phyloP scores from a whole-genome alignment of 352 stramenopile species.

The Phytophthora brassicae region DNA sequence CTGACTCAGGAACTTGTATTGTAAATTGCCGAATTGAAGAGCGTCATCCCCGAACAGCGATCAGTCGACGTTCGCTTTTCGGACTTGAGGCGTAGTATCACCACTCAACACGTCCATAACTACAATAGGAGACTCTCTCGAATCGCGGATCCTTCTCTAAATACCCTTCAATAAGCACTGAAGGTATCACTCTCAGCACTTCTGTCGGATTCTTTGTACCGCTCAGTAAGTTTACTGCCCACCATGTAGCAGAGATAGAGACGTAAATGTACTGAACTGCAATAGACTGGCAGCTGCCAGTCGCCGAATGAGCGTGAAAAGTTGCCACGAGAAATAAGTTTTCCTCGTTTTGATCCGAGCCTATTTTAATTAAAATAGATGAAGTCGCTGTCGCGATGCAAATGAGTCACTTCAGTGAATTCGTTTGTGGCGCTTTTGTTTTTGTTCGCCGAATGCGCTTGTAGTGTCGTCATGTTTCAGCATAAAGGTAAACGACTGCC shows the following conservation, averaged over 20 bases:
- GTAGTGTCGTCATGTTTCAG: neutral
- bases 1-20: slow-evolving; percentile 34
- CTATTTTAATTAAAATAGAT: no score
- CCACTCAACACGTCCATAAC: slow-evolving; percentile 22
- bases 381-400: slow-evolving; percentile 16
- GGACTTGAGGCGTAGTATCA: slow-evolving; percentile 34
- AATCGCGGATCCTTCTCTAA: slow-evolving; percentile 30
- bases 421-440: neutral
- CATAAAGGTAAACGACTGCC: no score
- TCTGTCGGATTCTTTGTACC: slow-evolving; percentile 20
- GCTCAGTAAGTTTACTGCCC: slow-evolving; percentile 21
- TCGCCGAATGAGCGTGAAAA: slow-evolving; percentile 27
- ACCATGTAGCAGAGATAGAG: slow-evolving; percentile 27
- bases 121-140: slow-evolving; percentile 35
- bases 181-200: slow-evolving; percentile 8
- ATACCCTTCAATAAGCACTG: slow-evolving; percentile 30
- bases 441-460: neutral
- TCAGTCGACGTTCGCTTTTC: slow-evolving; percentile 16
- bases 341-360: slow-evolving; percentile 4
- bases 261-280: slow-evolving; percentile 36
- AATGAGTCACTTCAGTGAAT: neutral
- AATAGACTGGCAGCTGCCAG: slow-evolving; percentile 29
- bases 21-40: slow-evolving; percentile 28
- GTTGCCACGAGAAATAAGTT: neutral
- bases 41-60: slow-evolving; percentile 10